Base-by-base conservation (phyloP, 2,329 filamentous ascomycete genomes). In the Claviceps maximensis region DNA sequence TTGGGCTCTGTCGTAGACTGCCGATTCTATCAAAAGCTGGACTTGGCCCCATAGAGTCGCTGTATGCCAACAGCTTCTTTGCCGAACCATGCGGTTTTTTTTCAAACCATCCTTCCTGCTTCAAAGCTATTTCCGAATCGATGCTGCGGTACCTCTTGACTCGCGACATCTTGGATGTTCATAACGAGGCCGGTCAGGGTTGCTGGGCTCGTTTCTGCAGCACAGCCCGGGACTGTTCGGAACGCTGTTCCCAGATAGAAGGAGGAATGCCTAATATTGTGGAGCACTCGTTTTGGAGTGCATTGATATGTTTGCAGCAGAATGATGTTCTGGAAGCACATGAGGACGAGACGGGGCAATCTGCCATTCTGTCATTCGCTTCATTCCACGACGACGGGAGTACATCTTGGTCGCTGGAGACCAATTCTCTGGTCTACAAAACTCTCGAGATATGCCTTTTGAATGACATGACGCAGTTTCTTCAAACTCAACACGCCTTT, bases 141-240 rank as follows among this genome's bases (percentile, higher is more conserved):
- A 50, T 47, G 1, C 61, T 62, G 33, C 40, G 55, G 27, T 47
- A 44, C 5, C 56, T 66, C 13, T 57, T 66, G 10, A 63, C 63
- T 0, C 59, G 56, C 0, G 57, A 63, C n/a, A 55, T 61, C 9
- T 38, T 65, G 17, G 50, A 49, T 12, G 56, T 57, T 15, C 52
- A 45, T 38, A 60, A 66, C 7, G 10, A 17, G 0, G 10, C 21
- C 0, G 60, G 59, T 4, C 52, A 55, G 13, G 56, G 59, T 9
- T 54, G 63, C 9, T 66, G 64, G 64, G 54, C 54, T 23, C 58
- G 62, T 17, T 66, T 66, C 19, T 60, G 59, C 42, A 38, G 54
- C 2, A 9, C 36, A n/a, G 21, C 23, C 12, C 47, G 21, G 31
- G 25, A 47, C 6, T 21, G 25, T n/a, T 21, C 41, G 19, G 3